Evolutionary conservation across 106 monocot species (phyloP).

Genomic region (Platanthera guangdongensis): DNA sequence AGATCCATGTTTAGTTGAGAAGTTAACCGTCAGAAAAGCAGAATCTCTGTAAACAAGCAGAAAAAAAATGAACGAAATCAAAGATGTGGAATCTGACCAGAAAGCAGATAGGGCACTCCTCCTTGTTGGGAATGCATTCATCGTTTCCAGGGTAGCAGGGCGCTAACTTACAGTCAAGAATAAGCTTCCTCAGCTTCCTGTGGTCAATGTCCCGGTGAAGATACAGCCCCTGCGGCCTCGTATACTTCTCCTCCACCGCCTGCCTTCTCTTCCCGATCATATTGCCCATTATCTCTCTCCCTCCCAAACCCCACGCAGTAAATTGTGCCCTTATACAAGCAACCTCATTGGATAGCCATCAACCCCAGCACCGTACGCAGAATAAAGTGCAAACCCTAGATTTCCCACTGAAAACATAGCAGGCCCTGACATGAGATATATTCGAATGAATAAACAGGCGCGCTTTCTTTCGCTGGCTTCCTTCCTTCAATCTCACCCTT

Average conservation of each 20-base stretch:
- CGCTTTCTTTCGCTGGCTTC: conserved; percentile 4
- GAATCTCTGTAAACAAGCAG: no score
- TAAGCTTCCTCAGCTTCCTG: conserved; percentile 77
- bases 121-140: conserved; percentile 44
- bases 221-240: conserved; percentile 81
- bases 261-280: conserved; percentile 12
- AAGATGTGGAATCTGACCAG: conserved; percentile 32
- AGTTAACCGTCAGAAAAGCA: background rate
- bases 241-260: conserved; percentile 75
- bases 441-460: background rate
- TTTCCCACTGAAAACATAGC: background rate
- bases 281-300: conserved; percentile 1
- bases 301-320: background rate
- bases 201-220: conserved; percentile 58
- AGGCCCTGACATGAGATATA: background rate
- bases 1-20: background rate
- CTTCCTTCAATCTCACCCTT: conserved; percentile 2
- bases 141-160: conserved; percentile 81
- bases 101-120: conserved; percentile 94
- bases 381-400: background rate
- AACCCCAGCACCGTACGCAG: background rate
- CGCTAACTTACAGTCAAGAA: conserved; percentile 79
- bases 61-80: background rate
- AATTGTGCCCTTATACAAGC: background rate
- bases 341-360: background rate